These are phyloP conservation scores for Xylaria nigripes DNA, from an alignment of 495 filamentous ascomycete genomes.

Conservation along the genomic window DNA sequence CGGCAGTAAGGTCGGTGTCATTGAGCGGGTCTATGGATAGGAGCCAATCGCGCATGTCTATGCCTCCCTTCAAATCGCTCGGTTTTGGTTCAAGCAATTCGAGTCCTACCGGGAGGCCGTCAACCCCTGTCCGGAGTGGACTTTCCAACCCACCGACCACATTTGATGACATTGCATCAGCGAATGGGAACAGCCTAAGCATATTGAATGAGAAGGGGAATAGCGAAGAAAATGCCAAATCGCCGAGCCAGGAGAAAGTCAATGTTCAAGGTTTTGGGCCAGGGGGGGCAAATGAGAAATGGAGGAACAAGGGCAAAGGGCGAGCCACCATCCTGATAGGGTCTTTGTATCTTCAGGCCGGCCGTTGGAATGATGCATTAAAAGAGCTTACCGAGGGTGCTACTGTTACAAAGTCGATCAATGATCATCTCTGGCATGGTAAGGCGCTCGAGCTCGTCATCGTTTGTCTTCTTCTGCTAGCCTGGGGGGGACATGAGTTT, in stretches of 20 bases:
- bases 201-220: constrained; percentile 24
- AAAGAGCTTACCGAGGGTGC: constrained; percentile 78
- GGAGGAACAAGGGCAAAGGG: constrained; percentile 73
- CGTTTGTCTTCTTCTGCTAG: constrained; percentile 73
- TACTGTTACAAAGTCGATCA: constrained; percentile 64
- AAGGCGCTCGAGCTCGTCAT: constrained; percentile 86
- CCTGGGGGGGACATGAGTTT: constrained; percentile 81
- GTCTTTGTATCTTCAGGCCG: constrained; percentile 77
- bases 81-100: constrained; percentile 34
- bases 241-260: constrained; percentile 63
- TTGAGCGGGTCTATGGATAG: constrained; percentile 39
- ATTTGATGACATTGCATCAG: constrained; percentile 61
- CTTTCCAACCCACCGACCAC: constrained; percentile 55
- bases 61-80: constrained; percentile 38
- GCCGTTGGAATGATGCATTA: constrained; percentile 81
- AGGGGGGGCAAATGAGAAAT: constrained; percentile 61
- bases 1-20: constrained; percentile 39
- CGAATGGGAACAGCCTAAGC: constrained; percentile 21
- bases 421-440: constrained; percentile 93
- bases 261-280: constrained; percentile 80
- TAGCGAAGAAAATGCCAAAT: constrained; percentile 27
- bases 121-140: constrained; percentile 45
- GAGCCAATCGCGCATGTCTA: constrained; percentile 63
- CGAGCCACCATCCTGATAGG: constrained; percentile 75
- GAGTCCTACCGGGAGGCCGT: constrained; percentile 42